Conservation (phyloP, 768 basidiomycete genomes). For the Macrolepiota dolichaula region DNA sequence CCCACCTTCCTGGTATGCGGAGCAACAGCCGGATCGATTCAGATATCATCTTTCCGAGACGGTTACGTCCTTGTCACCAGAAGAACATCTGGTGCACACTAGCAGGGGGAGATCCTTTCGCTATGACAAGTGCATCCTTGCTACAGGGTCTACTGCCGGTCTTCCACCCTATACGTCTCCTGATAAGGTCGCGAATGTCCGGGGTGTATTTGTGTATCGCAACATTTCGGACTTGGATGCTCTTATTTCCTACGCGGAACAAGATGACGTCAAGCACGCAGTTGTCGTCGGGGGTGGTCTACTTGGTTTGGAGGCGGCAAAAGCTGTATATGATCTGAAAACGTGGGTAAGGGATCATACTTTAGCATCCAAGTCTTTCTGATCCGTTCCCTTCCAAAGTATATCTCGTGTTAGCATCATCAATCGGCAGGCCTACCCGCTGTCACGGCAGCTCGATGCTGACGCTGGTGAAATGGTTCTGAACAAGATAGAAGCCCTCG, state of each 20-base stretch:
- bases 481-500: constrained; percentile 55
- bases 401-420: constrained; percentile 49
- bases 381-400: constrained; percentile 13
- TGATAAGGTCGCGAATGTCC: constrained; percentile 32
- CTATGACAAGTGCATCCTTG: constrained; percentile 65
- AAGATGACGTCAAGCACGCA: constrained; percentile 40
- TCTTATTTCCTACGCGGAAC: constrained; percentile 57
- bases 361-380: neutral
- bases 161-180: constrained; percentile 56
- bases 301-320: constrained; percentile 72
- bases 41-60: constrained; percentile 47
- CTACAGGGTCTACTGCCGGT: constrained; percentile 65
- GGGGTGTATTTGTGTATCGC: constrained; percentile 70
- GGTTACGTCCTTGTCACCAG: constrained; percentile 35
- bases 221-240: constrained; percentile 65
- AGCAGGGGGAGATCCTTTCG: constrained; percentile 37
- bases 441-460: constrained; percentile 56
- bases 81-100: constrained; percentile 41
- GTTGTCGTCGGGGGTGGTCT: constrained; percentile 69
- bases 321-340: constrained; percentile 61
- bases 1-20: constrained; percentile 51
- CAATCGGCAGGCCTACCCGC: constrained; percentile 47
- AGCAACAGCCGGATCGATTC: constrained; percentile 56
- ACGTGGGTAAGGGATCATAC: constrained; percentile 18
- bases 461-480: constrained; percentile 61